phyloP scores from a whole-genome alignment of 768 basidiomycete species.

The Termitomyces sp. region DNA sequence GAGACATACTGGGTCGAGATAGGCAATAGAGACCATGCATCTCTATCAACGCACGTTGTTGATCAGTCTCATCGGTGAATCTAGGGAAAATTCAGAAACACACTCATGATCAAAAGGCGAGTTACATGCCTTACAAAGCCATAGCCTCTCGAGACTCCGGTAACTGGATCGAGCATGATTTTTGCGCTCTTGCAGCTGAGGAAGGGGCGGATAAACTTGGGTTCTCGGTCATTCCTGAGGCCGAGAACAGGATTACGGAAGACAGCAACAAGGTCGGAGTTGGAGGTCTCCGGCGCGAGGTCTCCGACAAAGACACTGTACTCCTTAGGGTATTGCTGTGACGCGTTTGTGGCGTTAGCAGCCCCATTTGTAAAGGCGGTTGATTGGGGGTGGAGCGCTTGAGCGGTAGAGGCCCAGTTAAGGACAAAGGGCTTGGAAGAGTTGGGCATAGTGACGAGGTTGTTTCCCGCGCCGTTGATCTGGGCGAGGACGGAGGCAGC shows the following conservation, averaged over 20 bases:
- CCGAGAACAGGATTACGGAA: constrained; percentile 88
- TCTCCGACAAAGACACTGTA: constrained; percentile 95
- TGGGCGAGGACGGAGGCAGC: constrained; percentile 69
- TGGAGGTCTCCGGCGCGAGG: constrained; percentile 87
- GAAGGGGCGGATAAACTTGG: constrained; percentile 86
- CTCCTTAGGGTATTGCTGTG: constrained; percentile 71
- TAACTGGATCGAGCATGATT: constrained; percentile 90
- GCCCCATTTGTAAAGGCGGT: constrained; percentile 24
- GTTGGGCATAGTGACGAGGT: constrained; percentile 75
- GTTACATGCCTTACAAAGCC: constrained; percentile 78
- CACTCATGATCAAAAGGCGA: constrained; percentile 2
- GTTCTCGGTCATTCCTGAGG: constrained; percentile 78
- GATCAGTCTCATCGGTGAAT: constrained; percentile 85
- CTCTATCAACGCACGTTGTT: constrained; percentile 83
- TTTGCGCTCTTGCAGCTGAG: constrained; percentile 92
- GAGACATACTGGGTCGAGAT: constrained; percentile 74
- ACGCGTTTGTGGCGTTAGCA: constrained; percentile 22
- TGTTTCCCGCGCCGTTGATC: constrained; percentile 42
- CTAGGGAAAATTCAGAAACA: constrained; percentile 29
- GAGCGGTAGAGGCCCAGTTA: constrained; percentile 59
- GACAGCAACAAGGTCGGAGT: constrained; percentile 92
- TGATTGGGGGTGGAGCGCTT: constrained; percentile 24
- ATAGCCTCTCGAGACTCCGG: constrained; percentile 85
- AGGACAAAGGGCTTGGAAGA: constrained; percentile 76
- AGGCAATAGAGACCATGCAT: constrained; percentile 91